A percentile compares a stretch with the other conserved stretches of the same genome.
phyloP scores from a whole-genome alignment of 345 rosid species.

The Eutrema heterophyllum region DNA sequence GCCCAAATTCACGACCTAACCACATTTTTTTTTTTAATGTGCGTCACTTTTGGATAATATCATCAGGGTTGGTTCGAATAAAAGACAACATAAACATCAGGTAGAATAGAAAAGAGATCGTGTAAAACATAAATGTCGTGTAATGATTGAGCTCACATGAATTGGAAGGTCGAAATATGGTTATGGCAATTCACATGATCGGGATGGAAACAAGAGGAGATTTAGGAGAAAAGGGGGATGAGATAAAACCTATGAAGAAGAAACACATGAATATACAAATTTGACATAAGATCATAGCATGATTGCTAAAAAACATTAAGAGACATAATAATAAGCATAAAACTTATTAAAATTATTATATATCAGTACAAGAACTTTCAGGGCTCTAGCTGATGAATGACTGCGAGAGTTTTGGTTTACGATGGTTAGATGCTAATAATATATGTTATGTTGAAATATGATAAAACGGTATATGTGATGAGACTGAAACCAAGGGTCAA shows the following conservation, averaged over 20 bases:
- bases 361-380: background rate
- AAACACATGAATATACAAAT: background rate
- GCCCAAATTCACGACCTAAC: conserved; percentile 26
- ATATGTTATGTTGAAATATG: background rate
- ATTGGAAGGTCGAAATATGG: background rate
- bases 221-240: background rate
- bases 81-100: background rate
- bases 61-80: conserved; percentile 4
- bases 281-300: background rate
- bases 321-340: background rate
- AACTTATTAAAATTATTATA: background rate
- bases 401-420: background rate
- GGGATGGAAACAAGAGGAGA: background rate
- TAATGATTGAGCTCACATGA: background rate
- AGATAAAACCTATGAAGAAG: background rate
- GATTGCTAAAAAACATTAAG: background rate
- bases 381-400: background rate
- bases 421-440: background rate
- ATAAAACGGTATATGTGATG: background rate
- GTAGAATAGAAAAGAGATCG: background rate
- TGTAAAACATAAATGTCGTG: background rate
- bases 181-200: conserved; percentile 7
- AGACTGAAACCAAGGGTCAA: background rate
- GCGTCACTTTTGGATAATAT: conserved; percentile 9
- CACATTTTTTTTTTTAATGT: conserved; percentile 5